Base-by-base conservation (phyloP, 1,284 basidiomycete species). In the Sporisorium iseilematis-ciliati region DNA sequence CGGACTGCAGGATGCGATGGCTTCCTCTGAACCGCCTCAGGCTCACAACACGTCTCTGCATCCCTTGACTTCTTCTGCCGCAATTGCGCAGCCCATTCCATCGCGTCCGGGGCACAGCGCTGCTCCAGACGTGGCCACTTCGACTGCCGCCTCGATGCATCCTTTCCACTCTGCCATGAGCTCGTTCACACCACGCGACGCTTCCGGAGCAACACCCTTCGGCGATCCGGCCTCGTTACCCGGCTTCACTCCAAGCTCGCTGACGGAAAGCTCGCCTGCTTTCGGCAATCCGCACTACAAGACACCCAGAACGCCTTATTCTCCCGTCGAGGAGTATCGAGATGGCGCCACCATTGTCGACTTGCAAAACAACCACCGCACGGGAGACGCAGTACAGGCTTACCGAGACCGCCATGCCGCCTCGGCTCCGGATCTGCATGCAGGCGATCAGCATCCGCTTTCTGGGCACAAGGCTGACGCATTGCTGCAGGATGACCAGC, bases 191-290 rank as follows among this genome's bases (percentile, higher is more conserved):
- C 74, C 74, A 7, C 57, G 74, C 16, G 69, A 72, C 48, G 62
- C 53, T 7, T 57, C 62, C 4, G 56, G 58, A 7, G 51, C 69
- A 3, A 61, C 62, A 6, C 62, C 74, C 0, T 65, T 76, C 40
- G 67, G 68, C n/a, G 81, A 82, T 50, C 79, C 75, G 2, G 78
- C 79, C 2, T 82, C 81, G 1, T 45, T 82, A 33, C 81, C 81
- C 2, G 81, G 76, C 29, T 82, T 81, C 57, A 82, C 81, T 4
- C 81, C 81, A 2, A 71, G 78, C 65, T 80, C 78, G 23, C 51
- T 78, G 29, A 81, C 65, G 18, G 79, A 69, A 21, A 82, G 77
- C 68, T 82, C 81, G 8, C 81, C 81, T 0, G 69, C 81, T 1
- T 75, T 79, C 35, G 79, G 78, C 40, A 63, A 69, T 50, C 55